Percentiles rank a stretch among this genome's conserved stretches.
phyloP scores from a whole-genome alignment of 73 alveolate species.

The Paraurostyla sp. region DNA sequence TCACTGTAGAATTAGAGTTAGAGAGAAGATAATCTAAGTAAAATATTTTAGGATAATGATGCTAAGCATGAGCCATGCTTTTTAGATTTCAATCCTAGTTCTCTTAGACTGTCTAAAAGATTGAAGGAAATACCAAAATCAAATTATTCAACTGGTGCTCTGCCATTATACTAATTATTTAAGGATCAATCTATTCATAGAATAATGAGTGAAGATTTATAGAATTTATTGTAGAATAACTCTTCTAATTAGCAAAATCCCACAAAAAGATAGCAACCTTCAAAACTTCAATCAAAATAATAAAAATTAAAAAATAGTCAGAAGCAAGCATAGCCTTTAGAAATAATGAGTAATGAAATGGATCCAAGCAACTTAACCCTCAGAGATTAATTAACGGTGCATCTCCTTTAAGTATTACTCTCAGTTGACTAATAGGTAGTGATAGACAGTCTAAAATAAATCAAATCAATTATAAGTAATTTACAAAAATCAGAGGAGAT shows the following conservation, averaged over 20 bases:
- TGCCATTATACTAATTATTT: conserved; percentile 8
- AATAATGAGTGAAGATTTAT: neutral
- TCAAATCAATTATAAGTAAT: neutral
- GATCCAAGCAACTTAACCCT: neutral
- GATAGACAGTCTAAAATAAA: neutral
- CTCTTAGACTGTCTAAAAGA: neutral
- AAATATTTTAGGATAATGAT: neutral
- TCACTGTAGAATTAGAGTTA: neutral
- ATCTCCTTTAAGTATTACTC: neutral
- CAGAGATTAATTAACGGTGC: neutral
- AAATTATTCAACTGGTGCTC: neutral
- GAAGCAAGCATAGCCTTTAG: neutral
- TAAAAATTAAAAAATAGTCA: neutral
- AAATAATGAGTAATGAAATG: neutral
- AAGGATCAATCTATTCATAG: conserved; percentile 11
- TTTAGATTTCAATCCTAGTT: neutral
- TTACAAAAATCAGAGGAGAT: conserved; percentile 2
- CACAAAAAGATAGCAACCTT: neutral
- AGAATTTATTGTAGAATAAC: neutral
- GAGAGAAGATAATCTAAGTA: conserved; percentile 36
- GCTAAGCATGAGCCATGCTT: conserved; percentile 39
- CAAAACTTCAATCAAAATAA: neutral
- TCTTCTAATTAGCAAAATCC: neutral
- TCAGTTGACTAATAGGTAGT: neutral
- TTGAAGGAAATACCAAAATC: neutral